Evolutionary conservation across 768 basidiomycete species (phyloP).

Genomic region (Plicaturopsis crispa): DNA sequence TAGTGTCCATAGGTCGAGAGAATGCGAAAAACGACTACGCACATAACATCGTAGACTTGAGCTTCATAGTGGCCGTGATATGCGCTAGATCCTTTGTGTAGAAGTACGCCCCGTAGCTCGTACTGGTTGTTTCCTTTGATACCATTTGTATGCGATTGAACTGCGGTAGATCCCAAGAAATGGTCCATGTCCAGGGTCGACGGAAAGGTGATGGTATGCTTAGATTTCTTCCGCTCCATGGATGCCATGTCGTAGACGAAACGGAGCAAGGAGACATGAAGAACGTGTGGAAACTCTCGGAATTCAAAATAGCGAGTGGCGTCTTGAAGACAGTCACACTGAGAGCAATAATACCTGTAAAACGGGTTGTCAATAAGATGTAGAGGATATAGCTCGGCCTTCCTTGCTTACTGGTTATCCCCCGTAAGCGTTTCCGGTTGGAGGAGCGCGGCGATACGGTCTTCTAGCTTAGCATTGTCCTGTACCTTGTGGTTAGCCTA

Average conservation of each 20-base stretch:
- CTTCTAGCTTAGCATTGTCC: slow-evolving; percentile 69
- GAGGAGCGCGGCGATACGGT: slow-evolving; percentile 58
- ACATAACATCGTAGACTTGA: slow-evolving; percentile 72
- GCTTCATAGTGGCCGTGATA: slow-evolving; percentile 89
- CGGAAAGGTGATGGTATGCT: slow-evolving; percentile 76
- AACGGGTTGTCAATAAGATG: too few species aligned
- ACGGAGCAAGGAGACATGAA: slow-evolving; percentile 90
- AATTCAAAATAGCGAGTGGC: slow-evolving; percentile 75
- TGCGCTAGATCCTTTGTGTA: slow-evolving; percentile 90
- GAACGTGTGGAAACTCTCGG: slow-evolving; percentile 69
- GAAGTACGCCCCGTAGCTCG: slow-evolving; percentile 74
- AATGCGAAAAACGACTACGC: slow-evolving; percentile 16
- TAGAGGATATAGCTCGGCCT: too few species aligned
- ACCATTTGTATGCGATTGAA: slow-evolving; percentile 10
- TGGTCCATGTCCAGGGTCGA: slow-evolving; percentile 61
- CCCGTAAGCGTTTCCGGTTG: slow-evolving; percentile 68
- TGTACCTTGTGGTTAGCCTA: too few species aligned
- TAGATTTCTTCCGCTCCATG: slow-evolving; percentile 83
- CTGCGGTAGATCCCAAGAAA: slow-evolving; percentile 38
- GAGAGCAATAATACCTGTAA: slow-evolving; percentile 79
- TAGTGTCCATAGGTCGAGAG: slow-evolving; percentile 1
- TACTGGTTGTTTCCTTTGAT: slow-evolving; percentile 32
- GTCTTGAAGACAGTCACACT: slow-evolving; percentile 65
- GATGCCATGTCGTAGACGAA: slow-evolving; percentile 81
- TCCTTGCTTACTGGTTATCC: slow-evolving; percentile 84